These are phyloP conservation scores for Saxophila tyrrhenica DNA, from an alignment of 495 filamentous ascomycete genomes.

Conservation along the genomic window DNA sequence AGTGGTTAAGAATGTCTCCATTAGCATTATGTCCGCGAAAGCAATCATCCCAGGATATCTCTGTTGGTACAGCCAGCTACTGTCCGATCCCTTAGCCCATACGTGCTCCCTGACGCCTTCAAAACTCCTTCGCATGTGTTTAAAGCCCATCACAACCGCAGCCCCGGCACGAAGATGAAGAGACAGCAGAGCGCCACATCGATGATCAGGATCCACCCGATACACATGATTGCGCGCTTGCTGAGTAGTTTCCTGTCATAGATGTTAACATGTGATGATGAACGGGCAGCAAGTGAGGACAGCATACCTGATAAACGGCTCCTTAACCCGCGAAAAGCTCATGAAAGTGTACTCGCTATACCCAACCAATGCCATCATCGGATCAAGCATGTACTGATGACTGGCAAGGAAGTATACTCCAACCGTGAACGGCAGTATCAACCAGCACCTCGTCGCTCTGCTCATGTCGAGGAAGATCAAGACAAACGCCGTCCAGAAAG, in stretches of 20 bases:
- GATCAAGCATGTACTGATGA: slow-evolving; percentile 91
- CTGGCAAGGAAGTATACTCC: slow-evolving; percentile 78
- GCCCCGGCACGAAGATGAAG: slow-evolving; percentile 89
- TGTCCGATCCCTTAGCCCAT: not conserved
- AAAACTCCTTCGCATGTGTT: not conserved
- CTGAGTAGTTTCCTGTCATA: slow-evolving; percentile 50
- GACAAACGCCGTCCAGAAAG: slow-evolving; percentile 85
- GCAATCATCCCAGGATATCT: not conserved
- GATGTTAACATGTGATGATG: not conserved
- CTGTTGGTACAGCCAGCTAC: not conserved
- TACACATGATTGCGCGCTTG: slow-evolving; percentile 67
- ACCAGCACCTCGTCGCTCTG: slow-evolving; percentile 64
- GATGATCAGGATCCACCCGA: slow-evolving; percentile 58
- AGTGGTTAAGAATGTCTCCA: not conserved
- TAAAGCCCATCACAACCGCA: slow-evolving; percentile 48
- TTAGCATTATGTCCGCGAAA: not conserved
- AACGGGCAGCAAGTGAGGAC: no score
- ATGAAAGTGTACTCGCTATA: slow-evolving; percentile 93
- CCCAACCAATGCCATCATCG: slow-evolving; percentile 76
- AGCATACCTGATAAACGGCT: slow-evolving; percentile 66
- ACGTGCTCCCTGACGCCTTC: not conserved
- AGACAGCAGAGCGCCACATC: slow-evolving; percentile 66
- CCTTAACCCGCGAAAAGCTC: slow-evolving; percentile 71
- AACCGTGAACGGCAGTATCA: slow-evolving; percentile 86
- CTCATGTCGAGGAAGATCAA: slow-evolving; percentile 80